Evolutionary conservation across 2,329 filamentous ascomycete genomes (phyloP).

Genomic region (Ophiostoma angusticollis): DNA sequence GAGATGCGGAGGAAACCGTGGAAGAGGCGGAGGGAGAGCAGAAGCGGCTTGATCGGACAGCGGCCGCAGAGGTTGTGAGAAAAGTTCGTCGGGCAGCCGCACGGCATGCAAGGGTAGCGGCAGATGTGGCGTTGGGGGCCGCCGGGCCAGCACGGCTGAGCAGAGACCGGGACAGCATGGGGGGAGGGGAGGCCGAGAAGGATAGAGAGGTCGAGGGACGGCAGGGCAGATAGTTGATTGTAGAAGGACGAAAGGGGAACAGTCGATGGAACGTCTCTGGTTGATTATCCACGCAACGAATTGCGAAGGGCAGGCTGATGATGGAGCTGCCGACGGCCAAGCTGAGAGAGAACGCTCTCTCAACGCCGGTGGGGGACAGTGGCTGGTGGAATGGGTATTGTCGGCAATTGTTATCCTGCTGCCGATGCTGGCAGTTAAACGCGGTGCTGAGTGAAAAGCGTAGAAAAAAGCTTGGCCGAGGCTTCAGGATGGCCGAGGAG

Average conservation of each 20-base stretch:
- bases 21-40: slow-evolving; percentile 13
- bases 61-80: background rate
- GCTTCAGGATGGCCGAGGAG: too few species aligned
- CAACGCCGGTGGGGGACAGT: background rate
- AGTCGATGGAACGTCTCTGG: too few species aligned
- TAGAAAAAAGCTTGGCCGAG: slow-evolving; percentile 11
- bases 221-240: background rate
- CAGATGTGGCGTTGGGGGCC: slow-evolving; percentile 27
- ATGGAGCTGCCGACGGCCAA: too few species aligned
- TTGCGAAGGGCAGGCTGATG: too few species aligned
- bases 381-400: slow-evolving; percentile 1
- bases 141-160: slow-evolving; percentile 40
- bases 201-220: background rate
- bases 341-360: background rate
- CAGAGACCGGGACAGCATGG: slow-evolving; percentile 45
- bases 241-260: too few species aligned
- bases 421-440: slow-evolving; percentile 1
- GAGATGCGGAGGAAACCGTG: slow-evolving; percentile 1
- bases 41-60: too few species aligned
- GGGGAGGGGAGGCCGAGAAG: background rate
- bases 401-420: slow-evolving; percentile 12
- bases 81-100: slow-evolving; percentile 1
- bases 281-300: too few species aligned
- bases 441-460: slow-evolving; percentile 1
- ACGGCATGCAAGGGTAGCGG: background rate